Evolutionary conservation across 352 stramenopile species (phyloP).

Genomic region (Phytophthora multivora): DNA sequence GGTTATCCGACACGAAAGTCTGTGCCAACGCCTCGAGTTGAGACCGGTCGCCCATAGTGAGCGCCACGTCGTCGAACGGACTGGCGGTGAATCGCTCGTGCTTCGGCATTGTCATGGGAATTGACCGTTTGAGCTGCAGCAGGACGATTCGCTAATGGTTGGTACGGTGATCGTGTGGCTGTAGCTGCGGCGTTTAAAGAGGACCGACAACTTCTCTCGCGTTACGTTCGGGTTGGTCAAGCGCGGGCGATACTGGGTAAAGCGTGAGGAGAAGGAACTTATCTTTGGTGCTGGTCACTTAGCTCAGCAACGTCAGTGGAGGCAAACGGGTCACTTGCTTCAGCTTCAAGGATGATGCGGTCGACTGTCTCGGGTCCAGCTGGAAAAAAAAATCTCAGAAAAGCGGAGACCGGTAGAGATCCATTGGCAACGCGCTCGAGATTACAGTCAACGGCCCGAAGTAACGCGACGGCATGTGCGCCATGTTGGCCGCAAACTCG

Average conservation of each 20-base stretch:
- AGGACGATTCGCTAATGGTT: conserved; percentile 29
- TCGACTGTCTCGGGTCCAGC: conserved; percentile 4
- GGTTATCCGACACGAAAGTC: conserved; percentile 38
- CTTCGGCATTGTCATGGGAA: conserved; percentile 7
- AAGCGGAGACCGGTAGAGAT: conserved; percentile 3
- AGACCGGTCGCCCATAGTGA: conserved; percentile 29
- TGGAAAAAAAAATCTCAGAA: conserved; percentile 10
- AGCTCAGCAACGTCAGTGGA: neutral
- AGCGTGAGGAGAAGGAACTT: conserved; percentile 9
- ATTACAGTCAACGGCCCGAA: conserved; percentile 1
- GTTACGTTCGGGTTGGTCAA: neutral
- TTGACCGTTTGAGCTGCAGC: neutral
- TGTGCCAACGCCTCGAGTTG: conserved; percentile 32
- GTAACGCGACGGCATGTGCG: conserved; percentile 3
- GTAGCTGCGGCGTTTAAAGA: neutral
- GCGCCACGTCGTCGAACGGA: conserved; percentile 29
- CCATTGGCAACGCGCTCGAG: neutral
- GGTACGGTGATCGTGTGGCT: neutral
- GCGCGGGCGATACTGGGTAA: conserved; percentile 19
- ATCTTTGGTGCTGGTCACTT: conserved; percentile 27
- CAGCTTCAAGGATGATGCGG: conserved; percentile 22
- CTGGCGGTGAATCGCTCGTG: conserved; percentile 28
- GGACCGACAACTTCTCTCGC: conserved; percentile 1
- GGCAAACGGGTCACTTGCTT: conserved; percentile 13
- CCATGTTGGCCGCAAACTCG: conserved; percentile 6